Conservation (phyloP, 208 protist genomes). For the Wallacemonas sp. region DNA sequence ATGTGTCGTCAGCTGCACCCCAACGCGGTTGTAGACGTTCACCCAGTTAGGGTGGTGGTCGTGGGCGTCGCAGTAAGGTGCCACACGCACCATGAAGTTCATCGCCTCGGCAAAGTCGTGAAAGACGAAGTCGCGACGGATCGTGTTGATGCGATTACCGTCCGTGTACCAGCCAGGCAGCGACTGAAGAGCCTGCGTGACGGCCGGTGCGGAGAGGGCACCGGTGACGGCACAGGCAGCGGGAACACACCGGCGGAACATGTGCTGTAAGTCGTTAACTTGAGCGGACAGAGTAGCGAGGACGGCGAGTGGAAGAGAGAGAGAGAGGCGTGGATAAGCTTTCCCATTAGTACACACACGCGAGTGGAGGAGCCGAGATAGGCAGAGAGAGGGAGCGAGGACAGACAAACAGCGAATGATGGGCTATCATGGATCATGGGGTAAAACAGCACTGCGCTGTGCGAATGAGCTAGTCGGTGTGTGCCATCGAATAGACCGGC, state of each 20-base stretch:
- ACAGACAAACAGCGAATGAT: too few relatives aligned
- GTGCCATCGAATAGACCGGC: too few relatives aligned
- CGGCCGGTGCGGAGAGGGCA: conserved; percentile 63
- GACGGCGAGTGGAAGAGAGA: too few relatives aligned
- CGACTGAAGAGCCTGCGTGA: conserved; percentile 85
- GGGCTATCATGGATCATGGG: too few relatives aligned
- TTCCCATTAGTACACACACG: too few relatives aligned
- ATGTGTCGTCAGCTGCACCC: conserved; percentile 93
- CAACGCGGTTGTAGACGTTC: conserved; percentile 94
- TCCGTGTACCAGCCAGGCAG: conserved; percentile 67
- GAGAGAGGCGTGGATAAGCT: too few relatives aligned
- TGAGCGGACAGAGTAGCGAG: too few relatives aligned
- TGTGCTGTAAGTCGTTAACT: too few relatives aligned
- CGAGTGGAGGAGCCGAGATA: too few relatives aligned
- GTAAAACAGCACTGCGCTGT: too few relatives aligned
- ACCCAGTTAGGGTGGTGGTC: conserved; percentile 96
- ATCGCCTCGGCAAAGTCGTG: conserved; percentile 89
- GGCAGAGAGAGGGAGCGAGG: too few relatives aligned
- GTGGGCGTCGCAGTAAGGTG: conserved; percentile 75
- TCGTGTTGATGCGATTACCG: conserved; percentile 43
- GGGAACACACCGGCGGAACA: conserved; percentile 16
- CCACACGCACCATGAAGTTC: conserved; percentile 88
- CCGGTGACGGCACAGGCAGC: neutral
- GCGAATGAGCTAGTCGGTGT: too few relatives aligned
- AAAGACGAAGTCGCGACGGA: conserved; percentile 74